Evolutionary conservation across 805 yeast species (phyloP).

Genomic region (Wickerhamiella alocasiicola): DNA sequence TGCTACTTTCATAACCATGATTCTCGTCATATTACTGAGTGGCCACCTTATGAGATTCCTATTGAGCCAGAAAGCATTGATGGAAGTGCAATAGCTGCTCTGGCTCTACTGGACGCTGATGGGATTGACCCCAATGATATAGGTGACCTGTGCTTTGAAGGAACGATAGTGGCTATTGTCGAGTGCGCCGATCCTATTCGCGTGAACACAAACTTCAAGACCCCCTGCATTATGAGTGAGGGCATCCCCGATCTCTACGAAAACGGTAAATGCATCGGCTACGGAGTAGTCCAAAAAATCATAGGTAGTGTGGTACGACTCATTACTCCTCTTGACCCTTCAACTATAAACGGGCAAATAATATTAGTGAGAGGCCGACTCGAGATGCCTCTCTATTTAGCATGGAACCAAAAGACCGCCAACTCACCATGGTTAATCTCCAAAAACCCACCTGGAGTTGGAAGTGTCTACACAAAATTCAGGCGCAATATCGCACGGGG

Average conservation of each 20-base stretch:
- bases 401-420: slow-evolving; percentile 28
- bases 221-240: too few species aligned
- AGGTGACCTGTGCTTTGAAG: slow-evolving; percentile 23
- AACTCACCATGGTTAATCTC: slow-evolving; percentile 36
- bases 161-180: slow-evolving; percentile 26
- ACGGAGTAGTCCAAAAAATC: slow-evolving; percentile 58
- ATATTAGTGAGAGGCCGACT: slow-evolving; percentile 50
- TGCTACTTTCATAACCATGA: slow-evolving; percentile 22
- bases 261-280: slow-evolving; percentile 32
- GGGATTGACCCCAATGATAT: slow-evolving; percentile 23
- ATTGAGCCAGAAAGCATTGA: slow-evolving; percentile 16
- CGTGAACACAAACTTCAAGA: too few species aligned
- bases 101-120: slow-evolving; percentile 19
- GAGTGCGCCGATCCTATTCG: too few species aligned
- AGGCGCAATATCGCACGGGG: slow-evolving; percentile 39
- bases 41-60: slow-evolving; percentile 25
- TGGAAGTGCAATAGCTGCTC: slow-evolving; percentile 21
- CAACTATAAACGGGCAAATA: slow-evolving; percentile 22
- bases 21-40: slow-evolving; percentile 25
- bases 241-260: too few species aligned
- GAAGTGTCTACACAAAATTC: slow-evolving; percentile 47
- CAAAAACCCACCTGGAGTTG: slow-evolving; percentile 23
- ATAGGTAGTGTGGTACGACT: slow-evolving; percentile 38
- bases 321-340: slow-evolving; percentile 35
- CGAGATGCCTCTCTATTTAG: slow-evolving; percentile 50